Conservation (phyloP, 257 asterid genomes). For the Solanum verrucosum region DNA sequence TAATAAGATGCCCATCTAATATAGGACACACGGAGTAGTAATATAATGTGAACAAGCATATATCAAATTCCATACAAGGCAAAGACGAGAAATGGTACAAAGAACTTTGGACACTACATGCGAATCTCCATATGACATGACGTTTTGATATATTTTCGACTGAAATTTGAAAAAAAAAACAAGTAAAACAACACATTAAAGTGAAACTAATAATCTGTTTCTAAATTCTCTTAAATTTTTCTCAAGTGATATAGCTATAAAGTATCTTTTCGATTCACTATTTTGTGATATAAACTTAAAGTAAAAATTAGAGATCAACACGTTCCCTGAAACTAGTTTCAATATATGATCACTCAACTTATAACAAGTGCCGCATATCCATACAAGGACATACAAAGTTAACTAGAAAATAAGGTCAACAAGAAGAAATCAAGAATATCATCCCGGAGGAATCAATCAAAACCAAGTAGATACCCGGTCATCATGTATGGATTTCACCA, state of each 20-base stretch:
- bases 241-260: too few relatives aligned
- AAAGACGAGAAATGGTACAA: not conserved
- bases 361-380: not conserved
- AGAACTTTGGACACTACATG: not conserved
- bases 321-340: not conserved
- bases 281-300: too few relatives aligned
- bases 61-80: not conserved
- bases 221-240: not conserved
- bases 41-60: too few relatives aligned
- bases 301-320: too few relatives aligned
- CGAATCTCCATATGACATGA: not conserved
- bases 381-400: not conserved
- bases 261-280: too few relatives aligned
- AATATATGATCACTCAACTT: not conserved
- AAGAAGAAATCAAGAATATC: not conserved
- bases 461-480: not conserved
- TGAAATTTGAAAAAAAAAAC: not conserved
- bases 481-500: constrained; percentile 33
- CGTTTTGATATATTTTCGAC: not conserved
- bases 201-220: not conserved
- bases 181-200: not conserved
- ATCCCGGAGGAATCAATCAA: not conserved
- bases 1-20: too few relatives aligned
- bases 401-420: not conserved
- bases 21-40: too few relatives aligned